Base-by-base conservation (phyloP, 495 filamentous ascomycete species). In the Tricharina praecox region DNA sequence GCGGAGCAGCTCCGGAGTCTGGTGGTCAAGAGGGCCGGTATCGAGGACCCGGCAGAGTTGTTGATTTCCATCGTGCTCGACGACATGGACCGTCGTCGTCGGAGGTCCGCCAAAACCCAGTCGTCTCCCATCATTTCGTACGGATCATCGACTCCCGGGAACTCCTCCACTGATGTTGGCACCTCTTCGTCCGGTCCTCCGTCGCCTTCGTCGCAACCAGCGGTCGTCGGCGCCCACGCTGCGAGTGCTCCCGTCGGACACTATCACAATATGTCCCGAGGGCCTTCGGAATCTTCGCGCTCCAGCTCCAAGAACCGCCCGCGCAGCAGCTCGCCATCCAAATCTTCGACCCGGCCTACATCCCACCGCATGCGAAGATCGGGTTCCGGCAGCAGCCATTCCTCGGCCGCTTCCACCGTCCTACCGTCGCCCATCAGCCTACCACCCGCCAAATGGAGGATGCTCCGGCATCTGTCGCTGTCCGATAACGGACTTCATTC, bases 31-130 rank as follows among this genome's bases (percentile, higher is more conserved):
- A 75, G 85, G 53, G 85, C 82, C 21, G 73, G 77, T 52, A 67
- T 96, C 28, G 87, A 95, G 52, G 88, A 97, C 58, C 87, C 84
- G 5, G 76, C 78, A 3, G 90, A 97, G 61, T 69, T 96, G 35
- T 66, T 97, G 48, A 82, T 86, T 42, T 76, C 88, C 45, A 88
- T 97, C 54, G 90, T 97, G 19, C 64, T 96, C 50, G 90, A 97
- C 58, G 90, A 97, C 60, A 87, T 92, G 70, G 85, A 95, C 59
- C 85, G 81, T 64, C 74, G 90, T 36, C 76, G 90, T 15, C 75
- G 82, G 40, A 77, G 90, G 23, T 90, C 87, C 2, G 81, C 85
- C 47, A 95, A 93, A 63, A 69, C 74, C 9, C 82, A 86, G 48
- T 70, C 75, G 21, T 92, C 87, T 1, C 83, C 88, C 25, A 74